phyloP scores from a whole-genome alignment of 108 stramenopile genomes.

The Cyclotella cryptica region DNA sequence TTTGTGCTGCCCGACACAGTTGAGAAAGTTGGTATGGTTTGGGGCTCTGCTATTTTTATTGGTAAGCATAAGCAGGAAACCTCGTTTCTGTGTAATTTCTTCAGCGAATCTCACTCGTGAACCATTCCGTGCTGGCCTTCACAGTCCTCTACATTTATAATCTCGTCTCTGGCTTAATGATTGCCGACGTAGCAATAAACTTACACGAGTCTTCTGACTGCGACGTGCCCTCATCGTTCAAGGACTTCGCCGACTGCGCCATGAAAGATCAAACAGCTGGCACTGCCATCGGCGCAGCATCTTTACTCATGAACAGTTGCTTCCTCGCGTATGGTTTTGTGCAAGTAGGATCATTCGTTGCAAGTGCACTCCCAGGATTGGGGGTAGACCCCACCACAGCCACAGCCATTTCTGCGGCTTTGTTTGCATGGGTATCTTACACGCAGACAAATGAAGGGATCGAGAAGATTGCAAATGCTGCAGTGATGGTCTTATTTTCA shows the following conservation, averaged over 20 bases:
- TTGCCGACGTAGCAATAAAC: slow-evolving; percentile 80
- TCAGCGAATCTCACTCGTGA: background rate
- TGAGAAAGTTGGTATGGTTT: slow-evolving; percentile 60
- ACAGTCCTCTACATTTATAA: slow-evolving; percentile 63
- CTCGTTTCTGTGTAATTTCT: background rate
- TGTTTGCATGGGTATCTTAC: slow-evolving; percentile 44
- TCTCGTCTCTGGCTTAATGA: slow-evolving; percentile 70
- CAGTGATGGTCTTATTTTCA: slow-evolving; percentile 65
- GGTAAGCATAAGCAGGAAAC: slow-evolving; percentile 21
- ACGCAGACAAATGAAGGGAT: slow-evolving; percentile 57
- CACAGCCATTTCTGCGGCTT: slow-evolving; percentile 26
- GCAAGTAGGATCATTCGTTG: slow-evolving; percentile 53
- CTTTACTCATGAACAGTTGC: slow-evolving; percentile 63
- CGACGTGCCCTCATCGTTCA: slow-evolving; percentile 67
- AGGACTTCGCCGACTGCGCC: slow-evolving; percentile 77
- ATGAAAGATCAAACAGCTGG: slow-evolving; percentile 43
- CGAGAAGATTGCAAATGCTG: slow-evolving; percentile 55
- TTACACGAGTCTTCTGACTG: slow-evolving; percentile 62
- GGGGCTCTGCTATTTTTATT: slow-evolving; percentile 56
- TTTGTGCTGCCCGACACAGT: slow-evolving; percentile 72
- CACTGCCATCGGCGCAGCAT: slow-evolving; percentile 51
- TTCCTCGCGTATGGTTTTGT: slow-evolving; percentile 65
- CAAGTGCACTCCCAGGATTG: slow-evolving; percentile 28
- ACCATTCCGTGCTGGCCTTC: background rate
- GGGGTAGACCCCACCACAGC: slow-evolving; percentile 30